Evolutionary conservation across 2,329 filamentous ascomycete genomes (phyloP), one percentile per base, ranked within the genome.

Genomic region (Pseudonectria buxi): DNA sequence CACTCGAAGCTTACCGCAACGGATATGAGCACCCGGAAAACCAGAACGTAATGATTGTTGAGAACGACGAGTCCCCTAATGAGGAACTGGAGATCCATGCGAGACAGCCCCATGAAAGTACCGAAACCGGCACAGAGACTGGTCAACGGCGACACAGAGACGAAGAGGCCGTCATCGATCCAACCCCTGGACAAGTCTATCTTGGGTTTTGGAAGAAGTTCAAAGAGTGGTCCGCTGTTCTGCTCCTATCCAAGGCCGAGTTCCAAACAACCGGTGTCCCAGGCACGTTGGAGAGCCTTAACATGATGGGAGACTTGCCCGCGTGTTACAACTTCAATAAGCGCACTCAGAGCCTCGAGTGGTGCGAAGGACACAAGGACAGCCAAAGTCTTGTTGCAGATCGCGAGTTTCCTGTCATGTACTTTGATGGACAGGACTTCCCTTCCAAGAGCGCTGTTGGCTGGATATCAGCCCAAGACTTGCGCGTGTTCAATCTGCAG

Each of bases 351-450:
- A 30, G 28, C 12, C 37, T 42, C 7, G 15, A 13, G 9, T 50
- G 40, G 44, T 18, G 31, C 1, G 32, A 32, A n/a, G 30, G 24
- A 4, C 50, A 48, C 10, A 31, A 43, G 11, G 24, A 36, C 4
- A 38, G 40, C 1, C 39, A 37, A 10, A 2, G 16, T 13, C 31
- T 38, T 7, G 39, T 40, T 3, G 25, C 31, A 4, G 32, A 41
- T 13, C 44, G 47, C 3, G 33, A 43, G 24, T 50, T 47, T 16
- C 47, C 46, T 0, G 33, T 46, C 18, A 44, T 50, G 27, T 46
- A 43, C 30, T 50, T 50, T 35, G 44, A 50, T n/a, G 42, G 47
- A 3, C 29, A 28, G 4, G 28, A 35, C 6, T 49, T 49, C 30
- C 46, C 46, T 2, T 24, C 28, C 5, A 43, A 39, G n/a, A 47